Evolutionary conservation across 148 eudicot species (phyloP), one percentile per base, ranked within the genome.

Genomic region (Nepenthes gracilis): DNA sequence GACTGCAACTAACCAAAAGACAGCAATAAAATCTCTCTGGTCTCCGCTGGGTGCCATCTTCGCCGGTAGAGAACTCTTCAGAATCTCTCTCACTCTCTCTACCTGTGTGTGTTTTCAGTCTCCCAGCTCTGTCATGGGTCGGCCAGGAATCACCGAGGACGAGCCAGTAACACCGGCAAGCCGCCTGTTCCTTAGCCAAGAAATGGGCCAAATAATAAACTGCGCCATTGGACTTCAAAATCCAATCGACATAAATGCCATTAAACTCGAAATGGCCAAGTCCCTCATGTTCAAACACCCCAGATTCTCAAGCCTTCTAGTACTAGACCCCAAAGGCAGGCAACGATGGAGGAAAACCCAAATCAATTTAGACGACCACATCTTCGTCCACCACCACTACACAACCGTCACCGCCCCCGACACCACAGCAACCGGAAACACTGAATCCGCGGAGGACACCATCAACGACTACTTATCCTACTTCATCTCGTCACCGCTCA

Each of bases 291-390:
- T 79, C 55, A 67, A 70, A 9, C 88, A 78, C 75, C 95, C 97
- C 2, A 69, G 95, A 12, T 90, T 90, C 80, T 63, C 77, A 63
- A 84, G 90, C 77, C 77, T 90, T 12, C n/a, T 84, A 68, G 75
- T 84, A 54, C 45, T 48, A 10, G 68, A 78, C 79, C 67, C 58
- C 9, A 43, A 58, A 49, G 78, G 80, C 43, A 65, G 64, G 38
- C 76, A 77, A 2, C 60, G 63, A 59, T 90, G 97, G 97, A 47
- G 67, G 1, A 70, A 8, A 62, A 77, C 80, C 43, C 37, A 40
- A 0, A 68, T 90, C 43, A 72, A 82, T 63, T 38, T 90, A 50
- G 86, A 82, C 48, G 77, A 76, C 54, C 97, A 90, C 78, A 6
- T 87, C 57, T 63, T 82, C 72, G 60, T 77, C 68, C 60, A 54